Evolutionary conservation across 2,329 filamentous ascomycete species (phyloP).

Genomic region (Pseudofabraea citricarpa): DNA sequence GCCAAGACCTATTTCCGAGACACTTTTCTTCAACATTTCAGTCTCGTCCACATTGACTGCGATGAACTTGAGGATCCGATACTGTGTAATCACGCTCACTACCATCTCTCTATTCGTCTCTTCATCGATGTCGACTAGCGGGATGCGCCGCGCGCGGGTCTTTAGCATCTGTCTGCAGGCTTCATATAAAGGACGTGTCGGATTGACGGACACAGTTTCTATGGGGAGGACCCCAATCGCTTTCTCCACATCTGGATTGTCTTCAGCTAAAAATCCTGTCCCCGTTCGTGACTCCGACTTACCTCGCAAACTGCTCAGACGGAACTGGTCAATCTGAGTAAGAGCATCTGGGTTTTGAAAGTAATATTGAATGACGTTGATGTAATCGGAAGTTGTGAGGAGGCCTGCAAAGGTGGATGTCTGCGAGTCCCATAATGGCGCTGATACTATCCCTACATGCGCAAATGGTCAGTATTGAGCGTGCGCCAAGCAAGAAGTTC

Average conservation of each 20-base stretch:
- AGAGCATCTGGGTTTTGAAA: conserved; percentile 93
- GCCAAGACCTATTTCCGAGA: conserved; percentile 79
- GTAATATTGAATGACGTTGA: conserved; percentile 99
- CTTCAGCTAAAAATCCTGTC: conserved; percentile 16
- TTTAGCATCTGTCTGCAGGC: conserved; percentile 92
- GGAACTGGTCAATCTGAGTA: conserved; percentile 87
- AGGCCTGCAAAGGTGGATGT: conserved; percentile 90
- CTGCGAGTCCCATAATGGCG: conserved; percentile 93
- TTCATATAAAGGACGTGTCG: conserved; percentile 85
- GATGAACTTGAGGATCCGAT: conserved; percentile 97
- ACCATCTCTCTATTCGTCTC: conserved; percentile 91
- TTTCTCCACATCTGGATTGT: conserved; percentile 76
- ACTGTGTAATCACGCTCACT: conserved; percentile 95
- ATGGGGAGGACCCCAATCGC: conserved; percentile 86
- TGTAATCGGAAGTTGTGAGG: conserved; percentile 93
- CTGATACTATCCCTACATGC: conserved; percentile 83
- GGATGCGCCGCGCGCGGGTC: conserved; percentile 88
- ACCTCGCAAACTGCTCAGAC: conserved; percentile 88
- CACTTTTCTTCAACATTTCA: conserved; percentile 78
- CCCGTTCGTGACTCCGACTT: too few relatives aligned
- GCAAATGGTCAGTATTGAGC: conserved; percentile 12
- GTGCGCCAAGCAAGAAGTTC: background rate
- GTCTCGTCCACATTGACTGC: conserved; percentile 87
- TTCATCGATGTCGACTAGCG: conserved; percentile 87
- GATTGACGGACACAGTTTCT: conserved; percentile 94